Evolutionary conservation across 441 rosid genomes (phyloP).

Genomic region (Geranium incanum): DNA sequence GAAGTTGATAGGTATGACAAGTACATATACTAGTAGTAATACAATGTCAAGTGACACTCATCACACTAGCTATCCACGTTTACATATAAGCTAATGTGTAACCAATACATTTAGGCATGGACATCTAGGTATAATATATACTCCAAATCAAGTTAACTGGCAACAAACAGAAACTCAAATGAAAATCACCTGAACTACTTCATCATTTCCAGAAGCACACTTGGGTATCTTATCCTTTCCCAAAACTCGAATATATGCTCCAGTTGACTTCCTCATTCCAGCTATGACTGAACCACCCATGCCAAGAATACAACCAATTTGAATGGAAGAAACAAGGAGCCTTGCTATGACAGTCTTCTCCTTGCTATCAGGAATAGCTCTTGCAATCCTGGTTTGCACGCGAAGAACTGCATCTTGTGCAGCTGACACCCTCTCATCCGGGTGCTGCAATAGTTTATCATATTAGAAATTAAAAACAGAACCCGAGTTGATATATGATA

Average conservation of each 20-base stretch:
- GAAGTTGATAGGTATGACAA: not conserved
- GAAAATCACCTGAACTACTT: conserved; percentile 58
- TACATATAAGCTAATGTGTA: not conserved
- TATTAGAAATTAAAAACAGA: not conserved
- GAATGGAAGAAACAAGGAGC: conserved; percentile 58
- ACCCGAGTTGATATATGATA: not conserved
- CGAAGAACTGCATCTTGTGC: conserved; percentile 71
- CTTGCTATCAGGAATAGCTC: conserved; percentile 49
- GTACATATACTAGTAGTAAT: conserved; percentile 5
- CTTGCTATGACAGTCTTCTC: conserved; percentile 47
- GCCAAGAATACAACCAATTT: conserved; percentile 76
- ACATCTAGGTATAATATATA: not conserved
- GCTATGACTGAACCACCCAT: conserved; percentile 67
- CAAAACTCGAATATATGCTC: conserved; percentile 63
- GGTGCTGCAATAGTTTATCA: conserved; percentile 42
- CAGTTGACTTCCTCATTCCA: conserved; percentile 63
- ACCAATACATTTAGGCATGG: not conserved
- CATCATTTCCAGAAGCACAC: conserved; percentile 66
- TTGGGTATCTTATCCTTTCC: conserved; percentile 72
- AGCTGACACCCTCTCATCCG: conserved; percentile 62
- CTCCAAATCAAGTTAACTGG: conserved; percentile 3
- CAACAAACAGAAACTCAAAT: conserved; percentile 9
- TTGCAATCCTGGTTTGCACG: conserved; percentile 51
- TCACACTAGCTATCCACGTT: not conserved
- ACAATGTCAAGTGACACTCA: not conserved